Percentiles rank a stretch among this genome's conserved stretches.
Conservation (phyloP, 768 basidiomycete genomes). For the Naganishia vaughanmartiniae region DNA sequence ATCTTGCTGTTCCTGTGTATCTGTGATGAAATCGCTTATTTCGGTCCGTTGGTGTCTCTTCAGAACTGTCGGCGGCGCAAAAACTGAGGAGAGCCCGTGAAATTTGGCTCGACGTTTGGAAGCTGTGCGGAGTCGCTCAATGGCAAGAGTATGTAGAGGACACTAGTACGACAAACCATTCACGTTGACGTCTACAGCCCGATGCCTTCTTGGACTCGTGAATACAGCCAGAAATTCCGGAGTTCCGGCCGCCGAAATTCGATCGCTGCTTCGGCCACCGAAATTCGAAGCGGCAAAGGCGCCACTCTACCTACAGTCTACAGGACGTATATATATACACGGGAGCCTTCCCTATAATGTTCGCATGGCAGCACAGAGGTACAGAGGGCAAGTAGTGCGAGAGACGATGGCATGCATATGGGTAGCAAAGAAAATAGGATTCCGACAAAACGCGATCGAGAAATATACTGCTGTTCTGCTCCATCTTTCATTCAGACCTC, state of each 20-base stretch:
- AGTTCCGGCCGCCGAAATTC: background rate
- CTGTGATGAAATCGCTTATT: background rate
- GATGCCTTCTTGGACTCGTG: conserved; percentile 4
- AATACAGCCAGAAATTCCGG: conserved; percentile 20
- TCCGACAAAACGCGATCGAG: no score
- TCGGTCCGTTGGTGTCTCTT: background rate
- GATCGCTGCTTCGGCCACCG: background rate
- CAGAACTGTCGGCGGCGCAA: background rate
- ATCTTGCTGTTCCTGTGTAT: background rate
- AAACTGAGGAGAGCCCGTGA: background rate
- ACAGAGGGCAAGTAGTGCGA: no score
- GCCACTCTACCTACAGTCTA: no score
- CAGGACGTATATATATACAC: no score
- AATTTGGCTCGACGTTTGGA: background rate
- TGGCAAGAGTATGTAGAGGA: background rate
- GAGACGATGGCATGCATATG: no score
- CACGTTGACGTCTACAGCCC: background rate
- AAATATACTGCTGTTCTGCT: background rate
- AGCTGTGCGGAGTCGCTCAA: background rate
- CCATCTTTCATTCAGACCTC: background rate
- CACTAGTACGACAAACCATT: background rate
- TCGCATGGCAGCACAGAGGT: no score
- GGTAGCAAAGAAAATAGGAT: no score
- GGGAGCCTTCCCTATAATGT: no score
- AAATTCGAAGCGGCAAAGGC: background rate